phyloP scores from a whole-genome alignment of 148 eudicot genomes.

The Talinum fruticosum region DNA sequence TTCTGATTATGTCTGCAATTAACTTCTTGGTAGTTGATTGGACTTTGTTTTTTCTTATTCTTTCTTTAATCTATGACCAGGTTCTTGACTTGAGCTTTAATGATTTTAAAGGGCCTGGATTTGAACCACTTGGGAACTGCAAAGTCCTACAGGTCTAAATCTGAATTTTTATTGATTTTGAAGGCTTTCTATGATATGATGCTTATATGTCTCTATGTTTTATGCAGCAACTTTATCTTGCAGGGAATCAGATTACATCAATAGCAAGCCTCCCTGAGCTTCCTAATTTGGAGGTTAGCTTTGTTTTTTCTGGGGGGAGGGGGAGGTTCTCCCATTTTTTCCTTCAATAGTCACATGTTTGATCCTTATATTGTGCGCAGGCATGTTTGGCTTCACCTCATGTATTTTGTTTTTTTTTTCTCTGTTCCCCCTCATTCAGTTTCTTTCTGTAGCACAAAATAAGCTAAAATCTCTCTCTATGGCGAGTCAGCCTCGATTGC shows the following conservation, averaged over 20 bases:
- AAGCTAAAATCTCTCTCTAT: conserved; percentile 89
- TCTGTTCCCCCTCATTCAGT: conserved; percentile 41
- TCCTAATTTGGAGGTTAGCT: conserved; percentile 87
- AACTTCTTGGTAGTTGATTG: conserved; percentile 11
- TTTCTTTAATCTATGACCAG: conserved; percentile 40
- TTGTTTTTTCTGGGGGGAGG: not conserved
- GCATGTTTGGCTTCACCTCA: not conserved
- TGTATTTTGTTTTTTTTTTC: not conserved
- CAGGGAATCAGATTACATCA: conserved; percentile 94
- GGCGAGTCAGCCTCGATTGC: conserved; percentile 99
- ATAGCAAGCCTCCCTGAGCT: conserved; percentile 89
- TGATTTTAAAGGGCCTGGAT: conserved; percentile 94
- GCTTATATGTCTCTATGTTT: conserved; percentile 12
- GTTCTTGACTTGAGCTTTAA: conserved; percentile 99
- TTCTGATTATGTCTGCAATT: not conserved
- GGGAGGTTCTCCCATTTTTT: not conserved
- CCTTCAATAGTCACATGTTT: not conserved
- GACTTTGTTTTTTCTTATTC: too few species aligned
- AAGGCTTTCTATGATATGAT: conserved; percentile 8
- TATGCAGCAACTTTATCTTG: conserved; percentile 95
- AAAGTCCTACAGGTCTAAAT: conserved; percentile 73
- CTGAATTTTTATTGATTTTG: conserved; percentile 1
- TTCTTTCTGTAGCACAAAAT: conserved; percentile 94
- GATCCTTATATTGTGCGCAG: not conserved
- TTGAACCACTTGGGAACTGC: conserved; percentile 93